phyloP scores from a whole-genome alignment of 345 rosid genomes.

The Pugionium dolabratum region DNA sequence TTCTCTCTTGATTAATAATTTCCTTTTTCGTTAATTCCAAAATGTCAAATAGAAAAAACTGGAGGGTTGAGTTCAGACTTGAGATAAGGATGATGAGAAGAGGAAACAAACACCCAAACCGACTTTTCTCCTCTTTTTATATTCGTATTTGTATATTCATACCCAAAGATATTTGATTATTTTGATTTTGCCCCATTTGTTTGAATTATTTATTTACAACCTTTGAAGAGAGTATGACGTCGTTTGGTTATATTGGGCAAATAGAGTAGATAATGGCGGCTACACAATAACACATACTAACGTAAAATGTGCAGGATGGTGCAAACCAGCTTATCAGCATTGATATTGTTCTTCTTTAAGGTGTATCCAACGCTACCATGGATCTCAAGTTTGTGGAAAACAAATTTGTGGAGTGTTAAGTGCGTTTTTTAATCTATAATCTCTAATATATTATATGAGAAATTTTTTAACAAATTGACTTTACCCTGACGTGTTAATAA shows the following conservation, averaged over 20 bases:
- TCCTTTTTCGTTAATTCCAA: not conserved
- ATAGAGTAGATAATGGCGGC: too few species aligned
- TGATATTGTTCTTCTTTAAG: not conserved
- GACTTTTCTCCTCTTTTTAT: constrained; percentile 17
- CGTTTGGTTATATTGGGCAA: not conserved
- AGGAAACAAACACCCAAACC: constrained; percentile 23
- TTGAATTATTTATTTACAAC: not conserved
- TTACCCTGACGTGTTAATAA: too few species aligned
- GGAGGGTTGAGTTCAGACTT: constrained; percentile 11
- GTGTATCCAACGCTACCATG: not conserved
- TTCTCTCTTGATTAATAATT: not conserved
- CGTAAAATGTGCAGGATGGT: too few species aligned
- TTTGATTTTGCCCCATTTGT: constrained; percentile 11
- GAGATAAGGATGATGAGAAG: constrained; percentile 29
- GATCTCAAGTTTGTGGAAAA: not conserved
- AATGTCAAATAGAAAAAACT: constrained; percentile 10
- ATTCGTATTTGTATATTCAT: not conserved
- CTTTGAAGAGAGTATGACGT: not conserved
- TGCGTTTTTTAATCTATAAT: not conserved
- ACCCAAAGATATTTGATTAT: not conserved
- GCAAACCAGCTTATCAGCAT: not conserved
- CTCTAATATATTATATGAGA: not conserved
- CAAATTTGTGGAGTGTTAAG: not conserved
- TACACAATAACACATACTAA: too few species aligned
- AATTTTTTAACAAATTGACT: too few species aligned